A percentile compares a stretch with the other conserved stretches of the same genome.
These are phyloP conservation scores for Lecanicillium sp. DNA, from an alignment of 2,329 filamentous ascomycete genomes.

Conservation along the genomic window DNA sequence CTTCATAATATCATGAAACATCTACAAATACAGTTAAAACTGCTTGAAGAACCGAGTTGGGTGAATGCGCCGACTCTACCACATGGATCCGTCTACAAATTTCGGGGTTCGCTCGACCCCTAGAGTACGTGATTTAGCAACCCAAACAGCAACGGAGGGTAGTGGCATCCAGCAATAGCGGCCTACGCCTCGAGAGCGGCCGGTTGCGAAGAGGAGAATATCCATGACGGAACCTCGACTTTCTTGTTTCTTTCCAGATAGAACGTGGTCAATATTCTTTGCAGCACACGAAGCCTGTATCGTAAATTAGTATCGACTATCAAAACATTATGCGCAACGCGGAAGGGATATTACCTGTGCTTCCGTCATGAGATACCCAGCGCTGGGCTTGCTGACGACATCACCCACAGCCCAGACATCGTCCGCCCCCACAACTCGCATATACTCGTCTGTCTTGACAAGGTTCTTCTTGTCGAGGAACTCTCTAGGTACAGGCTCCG, in stretches of 20 bases:
- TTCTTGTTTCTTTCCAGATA: conserved; percentile 37
- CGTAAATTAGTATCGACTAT: no score
- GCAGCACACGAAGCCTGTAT: conserved; percentile 45
- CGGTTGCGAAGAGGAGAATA: conserved; percentile 41
- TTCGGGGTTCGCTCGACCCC: conserved; percentile 37
- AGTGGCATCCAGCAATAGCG: conserved; percentile 41
- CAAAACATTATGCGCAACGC: background rate
- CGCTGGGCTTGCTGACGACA: conserved; percentile 43
- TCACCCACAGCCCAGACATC: conserved; percentile 51
- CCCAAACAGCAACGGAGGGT: conserved; percentile 46
- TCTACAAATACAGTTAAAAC: no score
- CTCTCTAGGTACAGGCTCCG: conserved; percentile 41
- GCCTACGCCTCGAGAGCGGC: conserved; percentile 45
- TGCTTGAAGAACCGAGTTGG: no score
- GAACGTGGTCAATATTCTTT: conserved; percentile 46
- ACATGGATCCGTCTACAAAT: conserved; percentile 44
- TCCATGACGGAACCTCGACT: conserved; percentile 46
- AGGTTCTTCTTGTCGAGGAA: conserved; percentile 40
- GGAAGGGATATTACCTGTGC: conserved; percentile 39
- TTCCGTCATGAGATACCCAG: conserved; percentile 55
- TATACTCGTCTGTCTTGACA: conserved; percentile 45
- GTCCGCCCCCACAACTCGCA: conserved; percentile 38
- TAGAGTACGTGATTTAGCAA: conserved; percentile 46
- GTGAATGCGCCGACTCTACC: no score
- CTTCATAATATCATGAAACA: conserved; percentile 6